These are phyloP conservation scores for Cystofilobasidium ferigula DNA, from an alignment of 768 basidiomycete genomes.

Conservation along the genomic window DNA sequence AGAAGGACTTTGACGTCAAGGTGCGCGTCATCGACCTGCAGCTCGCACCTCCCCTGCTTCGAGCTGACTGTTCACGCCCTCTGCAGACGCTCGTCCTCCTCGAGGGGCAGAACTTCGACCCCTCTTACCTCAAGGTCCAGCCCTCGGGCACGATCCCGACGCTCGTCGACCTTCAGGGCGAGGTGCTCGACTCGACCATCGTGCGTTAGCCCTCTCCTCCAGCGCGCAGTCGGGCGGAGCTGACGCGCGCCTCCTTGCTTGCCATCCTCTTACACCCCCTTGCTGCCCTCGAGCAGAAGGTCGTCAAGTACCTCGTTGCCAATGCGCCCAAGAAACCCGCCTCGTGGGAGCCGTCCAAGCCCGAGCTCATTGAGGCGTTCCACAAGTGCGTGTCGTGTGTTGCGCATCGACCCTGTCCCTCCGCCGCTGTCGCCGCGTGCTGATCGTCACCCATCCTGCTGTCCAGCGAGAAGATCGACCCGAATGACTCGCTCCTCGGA, in stretches of 20 bases:
- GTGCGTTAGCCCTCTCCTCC: neutral
- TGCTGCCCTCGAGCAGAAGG: constrained; percentile 5
- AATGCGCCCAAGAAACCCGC: constrained; percentile 1
- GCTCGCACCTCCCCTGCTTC: neutral
- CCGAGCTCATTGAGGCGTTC: constrained; percentile 17
- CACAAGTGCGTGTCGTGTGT: neutral
- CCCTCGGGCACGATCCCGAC: constrained; percentile 15
- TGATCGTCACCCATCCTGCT: neutral
- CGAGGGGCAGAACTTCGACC: constrained; percentile 21
- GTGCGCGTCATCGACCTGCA: neutral
- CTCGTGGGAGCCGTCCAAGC: neutral
- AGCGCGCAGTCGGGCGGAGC: too few relatives aligned
- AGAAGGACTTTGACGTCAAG: constrained; percentile 20
- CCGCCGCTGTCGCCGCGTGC: neutral
- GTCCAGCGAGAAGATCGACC: constrained; percentile 6
- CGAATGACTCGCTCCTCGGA: constrained; percentile 4
- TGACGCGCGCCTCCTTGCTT: neutral
- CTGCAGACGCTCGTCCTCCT: constrained; percentile 1
- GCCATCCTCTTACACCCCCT: neutral
- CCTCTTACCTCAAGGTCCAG: constrained; percentile 15
- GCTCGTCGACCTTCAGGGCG: constrained; percentile 15
- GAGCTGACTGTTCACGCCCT: neutral
- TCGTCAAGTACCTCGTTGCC: constrained; percentile 20
- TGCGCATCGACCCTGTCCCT: neutral
- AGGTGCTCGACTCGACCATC: constrained; percentile 14